Base-by-base conservation (phyloP, 139 green algal genomes). In the Nannochloris sp. region DNA sequence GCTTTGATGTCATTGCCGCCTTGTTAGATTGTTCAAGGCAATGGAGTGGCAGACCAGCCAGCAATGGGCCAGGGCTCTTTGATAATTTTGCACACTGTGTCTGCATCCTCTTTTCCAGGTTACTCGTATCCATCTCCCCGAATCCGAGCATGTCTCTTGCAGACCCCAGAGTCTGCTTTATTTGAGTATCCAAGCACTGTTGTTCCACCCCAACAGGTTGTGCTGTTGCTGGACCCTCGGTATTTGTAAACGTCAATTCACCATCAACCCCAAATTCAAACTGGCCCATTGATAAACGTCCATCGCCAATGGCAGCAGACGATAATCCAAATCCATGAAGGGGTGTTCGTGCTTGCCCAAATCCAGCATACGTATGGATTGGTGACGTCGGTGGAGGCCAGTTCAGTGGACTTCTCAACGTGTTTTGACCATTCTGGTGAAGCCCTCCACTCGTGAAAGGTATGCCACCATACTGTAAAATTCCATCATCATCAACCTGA, bases 321-420 rank as follows among this genome's bases (percentile, higher is more conserved):
- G 46, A 21, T 23, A 19, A 19, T 25, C 16, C 16, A 53, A 21
- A 19, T 53, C 46, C 46, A 53, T 19, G n/a, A 21, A 53, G 18
- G 15, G 46, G n/a, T 9, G 46, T 19, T 21, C 46, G 16, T 19
- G 18, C n/a, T 5, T 19, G 18, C 16, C 46, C 46, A 53, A 19
- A 21, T 19, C 16, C 46, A 21, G 46, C 46, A 21, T 53, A 19
- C 46, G 46, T 19, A 19, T 21, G 18, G n/a, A 53, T 53, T 21
- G 46, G 46, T 6, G 46, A 53, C 46, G 46, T 25, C 3, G n/a
- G 46, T 53, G 46, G 46, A 53, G 46, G 46, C 46, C 46, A 53
- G 46, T 53, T 53, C 46, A 53, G n/a, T 19, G 46, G 46, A 53
- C 46, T 53, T 15, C 46, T 53, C 46, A 53, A 18, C 46, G n/a